Conservation (phyloP, 1,284 basidiomycete species). For the Cutaneotrichosporon spelunceum region DNA sequence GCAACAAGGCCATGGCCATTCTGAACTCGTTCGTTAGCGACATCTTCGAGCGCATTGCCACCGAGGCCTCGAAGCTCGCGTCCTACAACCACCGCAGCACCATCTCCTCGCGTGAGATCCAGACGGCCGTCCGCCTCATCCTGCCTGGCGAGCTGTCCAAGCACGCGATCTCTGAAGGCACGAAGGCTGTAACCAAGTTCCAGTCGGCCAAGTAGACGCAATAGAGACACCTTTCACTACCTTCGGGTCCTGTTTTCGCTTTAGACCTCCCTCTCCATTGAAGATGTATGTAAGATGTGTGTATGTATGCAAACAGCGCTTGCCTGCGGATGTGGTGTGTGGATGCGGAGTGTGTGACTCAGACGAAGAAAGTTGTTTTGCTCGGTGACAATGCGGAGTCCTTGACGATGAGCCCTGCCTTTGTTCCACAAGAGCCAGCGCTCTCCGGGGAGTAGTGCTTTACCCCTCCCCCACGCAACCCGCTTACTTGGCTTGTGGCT, state of each 20-base stretch:
- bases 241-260: neutral
- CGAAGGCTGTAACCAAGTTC: constrained; percentile 59
- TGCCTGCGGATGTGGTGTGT: too few relatives aligned
- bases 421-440: too few relatives aligned
- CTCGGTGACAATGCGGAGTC: too few relatives aligned
- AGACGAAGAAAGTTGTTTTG: too few relatives aligned
- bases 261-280: neutral
- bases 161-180: constrained; percentile 78
- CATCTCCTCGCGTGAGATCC: constrained; percentile 90
- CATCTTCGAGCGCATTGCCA: constrained; percentile 90
- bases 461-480: too few relatives aligned
- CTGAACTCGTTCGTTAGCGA: constrained; percentile 90
- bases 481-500: too few relatives aligned
- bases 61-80: constrained; percentile 87
- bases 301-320: neutral
- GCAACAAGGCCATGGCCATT: constrained; percentile 93
- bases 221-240: neutral
- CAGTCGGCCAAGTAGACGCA: constrained; percentile 51
- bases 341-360: too few relatives aligned
- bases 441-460: too few relatives aligned
- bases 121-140: constrained; percentile 85
- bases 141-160: constrained; percentile 78
- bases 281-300: neutral
- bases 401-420: too few relatives aligned
- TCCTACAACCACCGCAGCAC: constrained; percentile 92